Evolutionary conservation across 2,329 filamentous ascomycete species (phyloP).

Genomic region (Sarocladium brachiariae): DNA sequence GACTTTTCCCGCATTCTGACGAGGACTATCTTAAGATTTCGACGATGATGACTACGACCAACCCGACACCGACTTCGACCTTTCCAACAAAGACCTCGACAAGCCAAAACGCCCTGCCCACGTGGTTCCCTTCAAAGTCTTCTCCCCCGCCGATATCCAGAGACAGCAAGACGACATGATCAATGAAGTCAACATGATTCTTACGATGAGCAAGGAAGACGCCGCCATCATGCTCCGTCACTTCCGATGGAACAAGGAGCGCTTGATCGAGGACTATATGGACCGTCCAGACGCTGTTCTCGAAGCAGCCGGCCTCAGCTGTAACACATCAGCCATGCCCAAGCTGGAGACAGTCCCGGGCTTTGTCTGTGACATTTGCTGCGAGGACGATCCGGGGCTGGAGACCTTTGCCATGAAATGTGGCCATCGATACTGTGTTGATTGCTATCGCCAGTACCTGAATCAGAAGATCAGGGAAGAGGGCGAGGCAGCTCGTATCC

Average conservation of each 20-base stretch:
- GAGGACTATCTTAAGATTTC: conserved; percentile 39
- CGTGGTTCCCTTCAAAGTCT: conserved; percentile 79
- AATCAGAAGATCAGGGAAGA: conserved; percentile 91
- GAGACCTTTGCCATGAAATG: conserved; percentile 92
- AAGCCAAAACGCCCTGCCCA: conserved; percentile 69
- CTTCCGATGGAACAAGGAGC: conserved; percentile 94
- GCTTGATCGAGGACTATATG: conserved; percentile 94
- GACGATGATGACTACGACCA: conserved; percentile 45
- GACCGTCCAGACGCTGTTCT: conserved; percentile 73
- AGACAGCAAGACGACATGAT: conserved; percentile 80
- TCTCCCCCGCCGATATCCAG: conserved; percentile 74
- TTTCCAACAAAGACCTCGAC: conserved; percentile 53
- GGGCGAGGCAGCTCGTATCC: conserved; percentile 88
- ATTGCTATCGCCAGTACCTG: conserved; percentile 89
- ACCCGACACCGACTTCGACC: conserved; percentile 47
- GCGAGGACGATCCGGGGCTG: conserved; percentile 72
- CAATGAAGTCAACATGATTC: conserved; percentile 82
- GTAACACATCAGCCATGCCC: conserved; percentile 53
- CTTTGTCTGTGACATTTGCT: conserved; percentile 94
- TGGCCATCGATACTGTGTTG: conserved; percentile 84
- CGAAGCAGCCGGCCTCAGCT: conserved; percentile 75
- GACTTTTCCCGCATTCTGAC: background rate
- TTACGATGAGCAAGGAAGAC: conserved; percentile 83
- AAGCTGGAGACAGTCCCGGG: conserved; percentile 64
- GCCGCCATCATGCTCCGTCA: conserved; percentile 84